These are phyloP conservation scores for Didymella keratinophila DNA, from an alignment of 2,329 filamentous ascomycete species.

Conservation along the genomic window DNA sequence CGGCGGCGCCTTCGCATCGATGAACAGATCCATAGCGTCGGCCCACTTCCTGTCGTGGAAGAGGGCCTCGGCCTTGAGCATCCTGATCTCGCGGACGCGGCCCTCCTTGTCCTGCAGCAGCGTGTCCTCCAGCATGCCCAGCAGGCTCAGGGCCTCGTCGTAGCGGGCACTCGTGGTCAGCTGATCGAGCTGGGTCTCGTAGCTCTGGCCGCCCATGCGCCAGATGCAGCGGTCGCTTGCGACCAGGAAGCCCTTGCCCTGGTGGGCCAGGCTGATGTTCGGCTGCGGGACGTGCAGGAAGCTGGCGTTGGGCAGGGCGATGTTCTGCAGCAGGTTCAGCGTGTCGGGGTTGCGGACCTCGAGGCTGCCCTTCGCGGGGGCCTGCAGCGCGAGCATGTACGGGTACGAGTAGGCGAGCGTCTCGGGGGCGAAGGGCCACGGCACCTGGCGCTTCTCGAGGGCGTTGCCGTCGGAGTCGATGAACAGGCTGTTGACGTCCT, in stretches of 20 bases:
- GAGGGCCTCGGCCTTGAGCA: conserved; percentile 85
- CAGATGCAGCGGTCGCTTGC: conserved; percentile 90
- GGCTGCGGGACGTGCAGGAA: conserved; percentile 92
- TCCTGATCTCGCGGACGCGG: conserved; percentile 84
- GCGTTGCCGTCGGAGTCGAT: conserved; percentile 84
- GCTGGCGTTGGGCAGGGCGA: conserved; percentile 80
- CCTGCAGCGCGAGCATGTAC: conserved; percentile 86
- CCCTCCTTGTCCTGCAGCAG: conserved; percentile 82
- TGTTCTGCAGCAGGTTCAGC: conserved; percentile 84
- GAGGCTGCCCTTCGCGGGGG: conserved; percentile 80
- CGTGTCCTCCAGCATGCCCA: conserved; percentile 91
- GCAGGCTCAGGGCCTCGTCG: conserved; percentile 90
- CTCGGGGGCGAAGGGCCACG: conserved; percentile 88
- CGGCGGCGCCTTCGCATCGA: conserved; percentile 86
- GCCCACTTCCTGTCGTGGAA: conserved; percentile 85
- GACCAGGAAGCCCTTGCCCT: conserved; percentile 93
- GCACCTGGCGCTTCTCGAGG: conserved; percentile 85
- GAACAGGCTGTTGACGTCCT: conserved; percentile 95
- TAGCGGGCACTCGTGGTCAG: conserved; percentile 76
- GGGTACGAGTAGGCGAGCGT: conserved; percentile 96
- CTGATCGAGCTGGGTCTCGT: conserved; percentile 86
- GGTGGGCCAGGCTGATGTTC: conserved; percentile 92
- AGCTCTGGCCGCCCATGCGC: conserved; percentile 94
- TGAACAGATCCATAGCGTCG: conserved; percentile 88
- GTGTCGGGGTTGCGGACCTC: conserved; percentile 95